Base-by-base conservation (phyloP, 768 basidiomycete species). In the Trametes punicea region DNA sequence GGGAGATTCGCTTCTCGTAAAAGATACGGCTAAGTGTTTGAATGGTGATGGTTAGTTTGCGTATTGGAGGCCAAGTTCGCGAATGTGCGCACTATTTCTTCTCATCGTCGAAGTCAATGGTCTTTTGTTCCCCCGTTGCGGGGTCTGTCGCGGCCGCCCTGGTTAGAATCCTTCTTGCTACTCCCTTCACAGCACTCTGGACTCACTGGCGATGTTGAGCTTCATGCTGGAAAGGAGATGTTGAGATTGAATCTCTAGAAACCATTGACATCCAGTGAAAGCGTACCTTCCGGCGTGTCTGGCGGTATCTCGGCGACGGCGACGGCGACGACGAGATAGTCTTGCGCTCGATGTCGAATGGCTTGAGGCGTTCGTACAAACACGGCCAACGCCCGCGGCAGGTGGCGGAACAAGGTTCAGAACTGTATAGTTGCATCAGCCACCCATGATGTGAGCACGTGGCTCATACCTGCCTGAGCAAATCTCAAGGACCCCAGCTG, bases 111-210 rank as follows among this genome's bases (percentile, higher is more conserved):
- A 95, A 69, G 70, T 95, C 93, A 79, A 96, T 75, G 73, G 88
- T 84, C 81, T 98, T 98, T 88, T 97, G 95, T 69, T 87, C 87
- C 74, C 94, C 95, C 55, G 95, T 98, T 63, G 94, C 94, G 75
- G 93, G 93, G 82, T 96, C 90, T 93, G 54, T 34, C 44, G 38
- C 42, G 15, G 45, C 44, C 25, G 40, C 20, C 57, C 40, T 40
- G 15, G 53, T 56, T 48, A 52, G 39, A 51, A 31, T 41, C 56
- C 25, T 34, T 21, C 40, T 2, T 13, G 2, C 33, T 45, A 39
- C 41, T 33, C 30, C 25, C 23, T 49, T 56, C 67, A 44, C 27
- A 48, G 27, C 18, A 60, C 8, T 39, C n/a, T 30, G 61, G 60
- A 77, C 90, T 77, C 72, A 93, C 90, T 93, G 74, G 95, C 91